These are phyloP conservation scores for Microbotryomycetes sp. DNA, from an alignment of 1,284 basidiomycete species.

Conservation along the genomic window DNA sequence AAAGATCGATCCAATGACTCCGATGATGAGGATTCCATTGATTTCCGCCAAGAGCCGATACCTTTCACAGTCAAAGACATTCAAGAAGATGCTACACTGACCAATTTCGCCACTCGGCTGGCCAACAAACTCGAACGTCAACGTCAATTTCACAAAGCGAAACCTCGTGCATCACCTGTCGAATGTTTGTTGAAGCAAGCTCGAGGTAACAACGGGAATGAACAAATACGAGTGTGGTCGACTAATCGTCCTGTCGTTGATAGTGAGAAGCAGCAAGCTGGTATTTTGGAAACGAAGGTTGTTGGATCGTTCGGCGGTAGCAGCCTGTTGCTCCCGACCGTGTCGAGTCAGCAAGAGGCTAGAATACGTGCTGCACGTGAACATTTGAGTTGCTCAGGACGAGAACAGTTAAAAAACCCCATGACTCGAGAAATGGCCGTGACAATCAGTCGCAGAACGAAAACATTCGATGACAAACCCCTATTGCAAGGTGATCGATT, in stretches of 20 bases:
- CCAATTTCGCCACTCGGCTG: constrained; percentile 13
- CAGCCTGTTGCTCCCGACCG: not conserved
- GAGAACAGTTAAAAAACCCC: not conserved
- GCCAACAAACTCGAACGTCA: constrained; percentile 41
- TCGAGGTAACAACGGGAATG: not conserved
- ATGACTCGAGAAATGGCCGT: not conserved
- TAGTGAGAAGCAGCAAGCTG: not conserved
- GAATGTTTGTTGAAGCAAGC: constrained; percentile 37
- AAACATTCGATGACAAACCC: not conserved
- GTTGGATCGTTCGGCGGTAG: not conserved
- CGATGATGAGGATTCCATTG: not conserved
- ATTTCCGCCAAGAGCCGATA: not conserved
- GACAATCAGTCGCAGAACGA: not conserved
- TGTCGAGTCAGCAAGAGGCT: not conserved
- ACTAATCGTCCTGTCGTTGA: not conserved
- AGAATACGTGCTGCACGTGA: no score
- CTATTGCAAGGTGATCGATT: constrained; percentile 2
- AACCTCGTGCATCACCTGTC: constrained; percentile 40
- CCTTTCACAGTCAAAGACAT: constrained; percentile 17
- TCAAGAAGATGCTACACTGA: not conserved
- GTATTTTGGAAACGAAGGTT: not conserved
- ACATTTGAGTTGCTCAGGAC: no score
- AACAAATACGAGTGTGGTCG: no score
- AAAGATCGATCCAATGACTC: not conserved
- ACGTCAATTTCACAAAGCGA: no score